Base-by-base conservation (phyloP, 2,329 filamentous ascomycete species). In the Neodidymelliopsis sp. region DNA sequence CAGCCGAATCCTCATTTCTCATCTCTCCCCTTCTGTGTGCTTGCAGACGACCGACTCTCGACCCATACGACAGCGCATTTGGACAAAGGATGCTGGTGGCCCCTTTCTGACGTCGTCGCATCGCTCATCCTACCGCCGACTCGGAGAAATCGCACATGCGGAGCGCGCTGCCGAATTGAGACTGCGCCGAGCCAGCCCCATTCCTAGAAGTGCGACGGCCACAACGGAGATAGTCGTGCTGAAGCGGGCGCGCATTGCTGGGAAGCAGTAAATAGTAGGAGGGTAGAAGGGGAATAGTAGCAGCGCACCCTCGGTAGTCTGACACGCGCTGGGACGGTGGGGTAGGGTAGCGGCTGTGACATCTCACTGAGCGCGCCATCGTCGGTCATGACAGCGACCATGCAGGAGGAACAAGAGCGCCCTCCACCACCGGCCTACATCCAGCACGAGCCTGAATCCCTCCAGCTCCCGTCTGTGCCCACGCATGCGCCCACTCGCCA, bases 361-460 rank as follows among this genome's bases (percentile, higher is more conserved):
- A 33, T 22, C 18, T 35, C 16, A 24, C 19, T 23, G 16, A 22
- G n/a, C n/a, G 38, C 38, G 24, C 36, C 16, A 9, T 18, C 15
- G n/a, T n/a, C 28, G 16, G 20, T 5, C 25, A 4, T 18, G 6
- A 33, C 12, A 15, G 28, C 43, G 34, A 56, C 49, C 42, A 69
- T 67, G 67, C 61, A 71, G 51, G 62, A 67, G 45, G 62, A 71
- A 47, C 60, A 60, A 30, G 64, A 74, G 55, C 67, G 63, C 56
- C 72, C 73, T 49, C 74, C 74, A 23, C 76, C 75, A 56, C 75
- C 75, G 28, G 71, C 74, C 20, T 78, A 77, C 54, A 59, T 69
- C 11, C 70, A 74, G 50, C 74, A 75, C 60, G 71, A 75, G 45
- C 71, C 73, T 28, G 68, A 71, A 39, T 66, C 67, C 11, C 68